Percentiles rank a stretch among this genome's conserved stretches.
Evolutionary conservation across 768 basidiomycete genomes (phyloP).

Genomic region (Lactifluus volemus): DNA sequence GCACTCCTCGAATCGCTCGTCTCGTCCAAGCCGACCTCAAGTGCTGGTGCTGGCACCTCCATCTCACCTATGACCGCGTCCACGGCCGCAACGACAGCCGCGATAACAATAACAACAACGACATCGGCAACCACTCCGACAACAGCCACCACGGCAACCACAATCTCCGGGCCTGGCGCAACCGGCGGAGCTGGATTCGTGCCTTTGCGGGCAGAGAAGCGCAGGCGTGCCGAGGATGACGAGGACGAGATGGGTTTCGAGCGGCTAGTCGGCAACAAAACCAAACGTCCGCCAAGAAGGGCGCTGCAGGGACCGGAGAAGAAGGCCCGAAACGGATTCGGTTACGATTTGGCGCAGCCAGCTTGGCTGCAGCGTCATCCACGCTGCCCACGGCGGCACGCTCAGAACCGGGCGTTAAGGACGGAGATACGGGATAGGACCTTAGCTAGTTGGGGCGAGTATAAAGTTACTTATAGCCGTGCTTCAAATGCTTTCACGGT

Average conservation of each 20-base stretch:
- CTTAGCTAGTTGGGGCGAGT: not conserved
- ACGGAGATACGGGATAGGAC: conserved; percentile 61
- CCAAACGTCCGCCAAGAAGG: conserved; percentile 22
- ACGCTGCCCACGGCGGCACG: conserved; percentile 32
- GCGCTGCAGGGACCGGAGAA: conserved; percentile 1
- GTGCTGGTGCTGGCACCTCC: not conserved
- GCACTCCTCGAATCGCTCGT: conserved; percentile 49
- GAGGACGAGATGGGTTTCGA: conserved; percentile 61
- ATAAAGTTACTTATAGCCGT: not conserved
- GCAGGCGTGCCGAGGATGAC: conserved; percentile 39
- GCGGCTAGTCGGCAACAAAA: conserved; percentile 43
- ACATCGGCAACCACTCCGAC: not conserved
- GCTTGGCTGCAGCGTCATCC: conserved; percentile 27
- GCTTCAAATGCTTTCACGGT: conserved; percentile 7
- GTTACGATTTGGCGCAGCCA: conserved; percentile 53
- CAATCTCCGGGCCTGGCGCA: not conserved
- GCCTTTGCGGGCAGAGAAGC: conserved; percentile 42
- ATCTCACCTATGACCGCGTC: not conserved
- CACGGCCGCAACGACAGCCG: not conserved
- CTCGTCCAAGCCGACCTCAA: conserved; percentile 28
- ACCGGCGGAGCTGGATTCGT: conserved; percentile 27
- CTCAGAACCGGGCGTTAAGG: conserved; percentile 61
- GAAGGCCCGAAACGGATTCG: conserved; percentile 56
- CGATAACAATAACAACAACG: not conserved
- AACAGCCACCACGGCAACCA: conserved; percentile 3